Conservation (phyloP, 2,329 filamentous ascomycete species). For the Diaporthe sp. region DNA sequence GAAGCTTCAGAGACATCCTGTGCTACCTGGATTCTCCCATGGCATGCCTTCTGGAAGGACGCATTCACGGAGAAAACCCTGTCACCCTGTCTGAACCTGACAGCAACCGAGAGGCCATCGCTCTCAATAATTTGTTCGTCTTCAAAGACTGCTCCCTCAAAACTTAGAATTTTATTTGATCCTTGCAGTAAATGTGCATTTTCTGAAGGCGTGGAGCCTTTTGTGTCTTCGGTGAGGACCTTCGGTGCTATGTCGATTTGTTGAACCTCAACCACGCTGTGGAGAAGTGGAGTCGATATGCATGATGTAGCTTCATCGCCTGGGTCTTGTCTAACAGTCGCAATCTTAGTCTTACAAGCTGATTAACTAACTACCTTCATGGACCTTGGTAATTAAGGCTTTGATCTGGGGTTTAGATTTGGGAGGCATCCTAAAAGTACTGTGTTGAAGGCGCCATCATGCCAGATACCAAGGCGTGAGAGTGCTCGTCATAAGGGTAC, state of each 20-base stretch:
- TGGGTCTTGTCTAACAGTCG: neutral
- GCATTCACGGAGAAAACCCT: neutral
- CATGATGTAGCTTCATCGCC: neutral
- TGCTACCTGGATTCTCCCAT: neutral
- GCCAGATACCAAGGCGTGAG: neutral
- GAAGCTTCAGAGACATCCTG: neutral
- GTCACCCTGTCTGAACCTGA: neutral
- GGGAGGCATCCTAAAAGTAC: neutral
- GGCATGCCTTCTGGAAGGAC: neutral
- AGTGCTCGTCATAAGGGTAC: neutral
- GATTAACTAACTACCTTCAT: neutral
- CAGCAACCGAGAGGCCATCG: neutral
- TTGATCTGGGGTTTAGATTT: neutral
- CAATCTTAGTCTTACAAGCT: neutral
- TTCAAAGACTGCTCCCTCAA: neutral
- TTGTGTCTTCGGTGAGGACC: neutral
- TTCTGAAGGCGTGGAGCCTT: neutral
- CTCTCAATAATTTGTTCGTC: too few relatives aligned
- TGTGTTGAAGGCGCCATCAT: slow-evolving; percentile 14
- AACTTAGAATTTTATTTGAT: neutral
- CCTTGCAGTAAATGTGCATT: neutral
- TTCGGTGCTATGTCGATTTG: neutral
- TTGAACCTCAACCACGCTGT: neutral
- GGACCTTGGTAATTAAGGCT: neutral
- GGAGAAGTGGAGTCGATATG: neutral